Conservation (phyloP, 1,139 yeast species). For the Yamadazyma trypodendri region DNA sequence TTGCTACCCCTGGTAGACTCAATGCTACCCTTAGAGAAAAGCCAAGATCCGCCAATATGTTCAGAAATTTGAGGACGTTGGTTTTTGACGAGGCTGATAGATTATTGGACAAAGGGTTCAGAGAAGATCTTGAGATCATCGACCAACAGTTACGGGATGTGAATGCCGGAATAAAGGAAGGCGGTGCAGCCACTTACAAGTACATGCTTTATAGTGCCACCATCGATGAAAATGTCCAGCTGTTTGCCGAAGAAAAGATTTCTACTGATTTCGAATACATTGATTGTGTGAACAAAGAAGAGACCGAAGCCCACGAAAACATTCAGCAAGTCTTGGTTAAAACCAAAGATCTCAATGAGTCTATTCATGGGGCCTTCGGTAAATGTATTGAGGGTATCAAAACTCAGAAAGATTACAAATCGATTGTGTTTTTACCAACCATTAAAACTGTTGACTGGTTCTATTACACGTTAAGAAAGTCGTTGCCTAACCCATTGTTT, state of each 20-base stretch:
- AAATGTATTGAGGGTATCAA: slow-evolving; percentile 31
- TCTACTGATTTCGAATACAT: slow-evolving; percentile 64
- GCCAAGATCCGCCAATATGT: slow-evolving; percentile 43
- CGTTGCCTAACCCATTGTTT: slow-evolving; percentile 11
- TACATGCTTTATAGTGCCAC: slow-evolving; percentile 88
- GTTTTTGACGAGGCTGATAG: slow-evolving; percentile 91
- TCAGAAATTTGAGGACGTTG: slow-evolving; percentile 57
- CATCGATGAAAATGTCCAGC: slow-evolving; percentile 62
- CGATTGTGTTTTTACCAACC: slow-evolving; percentile 81
- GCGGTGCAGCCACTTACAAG: slow-evolving; percentile 39
- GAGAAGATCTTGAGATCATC: slow-evolving; percentile 58
- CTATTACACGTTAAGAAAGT: slow-evolving; percentile 16
- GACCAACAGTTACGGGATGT: slow-evolving; percentile 42
- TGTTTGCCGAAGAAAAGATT: slow-evolving; percentile 65
- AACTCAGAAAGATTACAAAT: slow-evolving; percentile 51
- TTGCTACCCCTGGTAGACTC: slow-evolving; percentile 91
- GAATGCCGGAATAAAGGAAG: slow-evolving; percentile 10
- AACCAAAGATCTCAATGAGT: slow-evolving; percentile 48
- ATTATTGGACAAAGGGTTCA: slow-evolving; percentile 74
- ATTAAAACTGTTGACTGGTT: slow-evolving; percentile 61
- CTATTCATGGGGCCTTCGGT: slow-evolving; percentile 52
- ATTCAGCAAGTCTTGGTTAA: slow-evolving; percentile 65
- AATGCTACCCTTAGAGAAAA: slow-evolving; percentile 53
- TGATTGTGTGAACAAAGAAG: slow-evolving; percentile 74
- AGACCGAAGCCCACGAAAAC: slow-evolving; percentile 77